Evolutionary conservation across 108 stramenopile species (phyloP), one percentile per base, ranked within the genome.

Genomic region (Cylindrotheca closterium): DNA sequence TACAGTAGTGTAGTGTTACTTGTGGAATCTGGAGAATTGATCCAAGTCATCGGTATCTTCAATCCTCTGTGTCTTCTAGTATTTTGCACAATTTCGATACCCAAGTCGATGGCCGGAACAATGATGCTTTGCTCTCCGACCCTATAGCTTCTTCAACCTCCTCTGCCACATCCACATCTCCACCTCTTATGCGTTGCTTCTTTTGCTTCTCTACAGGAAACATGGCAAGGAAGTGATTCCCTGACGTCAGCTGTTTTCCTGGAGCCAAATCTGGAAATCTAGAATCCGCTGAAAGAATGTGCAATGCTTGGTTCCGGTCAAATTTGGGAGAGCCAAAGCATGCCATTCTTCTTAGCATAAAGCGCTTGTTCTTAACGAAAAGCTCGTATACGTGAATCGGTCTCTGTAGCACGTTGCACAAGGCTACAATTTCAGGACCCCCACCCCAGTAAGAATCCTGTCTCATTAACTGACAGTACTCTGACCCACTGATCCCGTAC

Each of bases 381-480:
- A 94, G 67, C 72, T 94, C 96, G 64, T 93, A 98, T 26, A 98
- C 89, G 77, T 97, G 95, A 60, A 98, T 97, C 4, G 97, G 97
- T 49, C 96, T 74, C 65, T 81, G 65, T 67, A 98, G 74, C 29
- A 80, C 77, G 75, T 98, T 98, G 70, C 86, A 86, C 34, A 98
- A 65, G 19, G 96, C 95, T 29, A 98, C 96, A 63, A 98, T 94
- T 67, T 98, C 97, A 25, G 95, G 96, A 15, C 97, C 97, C 24
- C 97, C 97, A 33, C 97, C 97, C 97, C 97, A 98, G 52, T 88
- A 88, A 46, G 79, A 82, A 34, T 96, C 92, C 73, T 88, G 77
- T 53, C 86, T 73, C 95, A 98, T 96, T 52, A 69, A 58, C 25
- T 79, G 77, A 73, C 95, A 94, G 77, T 97, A 97, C 67, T 89